Conservation (phyloP, 352 stramenopile species). For the Elongisporangium prolatum region DNA sequence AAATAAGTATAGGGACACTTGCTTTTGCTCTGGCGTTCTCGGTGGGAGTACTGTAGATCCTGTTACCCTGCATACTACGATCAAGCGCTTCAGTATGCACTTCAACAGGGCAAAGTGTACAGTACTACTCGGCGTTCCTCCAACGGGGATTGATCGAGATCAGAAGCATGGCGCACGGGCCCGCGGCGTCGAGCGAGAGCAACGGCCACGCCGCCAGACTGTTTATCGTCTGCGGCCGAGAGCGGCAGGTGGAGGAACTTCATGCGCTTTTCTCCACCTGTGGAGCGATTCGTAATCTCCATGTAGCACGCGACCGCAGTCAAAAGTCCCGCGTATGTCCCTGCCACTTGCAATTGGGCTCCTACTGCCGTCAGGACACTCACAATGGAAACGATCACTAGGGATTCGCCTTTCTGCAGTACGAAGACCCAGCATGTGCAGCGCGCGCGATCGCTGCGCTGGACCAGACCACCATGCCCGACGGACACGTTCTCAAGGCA, state of each 20-base stretch:
- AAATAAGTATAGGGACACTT: background rate
- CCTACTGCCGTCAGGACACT: constrained; percentile 2
- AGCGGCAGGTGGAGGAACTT: constrained; percentile 60
- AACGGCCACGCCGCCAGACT: constrained; percentile 14
- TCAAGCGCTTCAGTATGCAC: background rate
- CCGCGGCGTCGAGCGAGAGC: constrained; percentile 1
- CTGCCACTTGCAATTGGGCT: background rate
- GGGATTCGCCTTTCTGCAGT: constrained; percentile 81
- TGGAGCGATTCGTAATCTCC: constrained; percentile 57
- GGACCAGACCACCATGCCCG: constrained; percentile 51
- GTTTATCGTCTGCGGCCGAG: constrained; percentile 71
- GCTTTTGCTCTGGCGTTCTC: background rate
- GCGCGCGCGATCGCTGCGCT: constrained; percentile 52
- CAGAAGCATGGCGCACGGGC: background rate
- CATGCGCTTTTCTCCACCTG: constrained; percentile 51
- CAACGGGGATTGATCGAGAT: background rate
- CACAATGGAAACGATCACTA: constrained; percentile 10
- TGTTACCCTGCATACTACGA: background rate
- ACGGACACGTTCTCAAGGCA: constrained; percentile 77
- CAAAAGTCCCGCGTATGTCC: constrained; percentile 60
- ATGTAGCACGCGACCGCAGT: constrained; percentile 70
- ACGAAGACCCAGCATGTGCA: constrained; percentile 44
- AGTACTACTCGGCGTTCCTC: background rate
- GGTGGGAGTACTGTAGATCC: background rate
- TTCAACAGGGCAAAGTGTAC: background rate